These are phyloP conservation scores for Protomyces arabidopsidicola DNA, from an alignment of 1,139 yeast genomes.

Conservation along the genomic window DNA sequence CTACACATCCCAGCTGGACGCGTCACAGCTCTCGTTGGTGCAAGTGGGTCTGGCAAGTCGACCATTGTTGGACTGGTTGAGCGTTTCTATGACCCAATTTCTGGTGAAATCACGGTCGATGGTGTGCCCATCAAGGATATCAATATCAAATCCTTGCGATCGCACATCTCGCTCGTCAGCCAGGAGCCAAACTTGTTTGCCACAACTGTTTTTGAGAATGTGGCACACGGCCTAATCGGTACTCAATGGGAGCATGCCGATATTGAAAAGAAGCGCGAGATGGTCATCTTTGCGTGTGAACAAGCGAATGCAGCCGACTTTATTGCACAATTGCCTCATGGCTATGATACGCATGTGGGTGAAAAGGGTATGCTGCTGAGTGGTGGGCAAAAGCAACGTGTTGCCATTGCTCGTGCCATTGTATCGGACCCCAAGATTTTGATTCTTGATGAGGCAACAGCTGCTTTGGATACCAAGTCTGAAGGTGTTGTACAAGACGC, in stretches of 20 bases:
- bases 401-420: slow-evolving; percentile 71
- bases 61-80: slow-evolving; percentile 55
- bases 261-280: slow-evolving; percentile 41
- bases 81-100: slow-evolving; percentile 47
- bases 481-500: slow-evolving; percentile 69
- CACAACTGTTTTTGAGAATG: slow-evolving; percentile 62
- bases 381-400: slow-evolving; percentile 76
- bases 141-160: slow-evolving; percentile 50
- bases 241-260: slow-evolving; percentile 42
- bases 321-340: slow-evolving; percentile 51
- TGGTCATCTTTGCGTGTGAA: slow-evolving; percentile 46
- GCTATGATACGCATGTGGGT: slow-evolving; percentile 56
- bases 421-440: slow-evolving; percentile 58
- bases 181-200: slow-evolving; percentile 68
- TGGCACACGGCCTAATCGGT: slow-evolving; percentile 55
- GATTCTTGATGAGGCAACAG: slow-evolving; percentile 74
- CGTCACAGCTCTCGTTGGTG: slow-evolving; percentile 63
- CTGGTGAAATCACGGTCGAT: slow-evolving; percentile 42
- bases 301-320: slow-evolving; percentile 52
- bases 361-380: slow-evolving; percentile 52
- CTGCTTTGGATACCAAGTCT: slow-evolving; percentile 67
- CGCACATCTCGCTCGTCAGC: slow-evolving; percentile 58
- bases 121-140: slow-evolving; percentile 48
- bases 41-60: slow-evolving; percentile 78
- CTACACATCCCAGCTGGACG: slow-evolving; percentile 48